Conservation (phyloP, 179 eudicot species). For the Pouteria campechiana region DNA sequence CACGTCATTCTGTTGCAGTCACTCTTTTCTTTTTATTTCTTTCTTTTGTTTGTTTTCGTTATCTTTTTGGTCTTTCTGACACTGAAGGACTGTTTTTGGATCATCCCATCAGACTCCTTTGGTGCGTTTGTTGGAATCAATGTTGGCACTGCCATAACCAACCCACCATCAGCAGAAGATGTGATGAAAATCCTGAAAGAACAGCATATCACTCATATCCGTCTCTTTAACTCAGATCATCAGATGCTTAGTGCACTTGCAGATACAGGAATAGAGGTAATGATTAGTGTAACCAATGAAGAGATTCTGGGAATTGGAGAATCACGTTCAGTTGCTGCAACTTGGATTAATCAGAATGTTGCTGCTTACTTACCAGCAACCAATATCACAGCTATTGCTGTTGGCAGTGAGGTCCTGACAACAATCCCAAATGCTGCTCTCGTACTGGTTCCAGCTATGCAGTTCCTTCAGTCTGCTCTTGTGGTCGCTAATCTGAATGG, state of each 20-base stretch:
- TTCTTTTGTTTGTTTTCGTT: too few relatives aligned
- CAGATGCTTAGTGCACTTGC: slow-evolving; percentile 65
- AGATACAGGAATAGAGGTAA: slow-evolving; percentile 68
- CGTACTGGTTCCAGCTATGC: slow-evolving; percentile 60
- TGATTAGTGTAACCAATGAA: slow-evolving; percentile 65
- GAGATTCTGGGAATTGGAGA: slow-evolving; percentile 62
- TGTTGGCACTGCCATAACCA: slow-evolving; percentile 55
- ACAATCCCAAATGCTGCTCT: slow-evolving; percentile 69
- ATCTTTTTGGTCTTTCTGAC: too few relatives aligned
- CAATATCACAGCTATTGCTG: slow-evolving; percentile 71
- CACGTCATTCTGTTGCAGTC: too few relatives aligned
- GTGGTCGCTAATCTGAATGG: slow-evolving; percentile 58
- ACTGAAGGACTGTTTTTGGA: too few relatives aligned
- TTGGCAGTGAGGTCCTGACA: slow-evolving; percentile 71
- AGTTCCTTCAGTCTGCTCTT: slow-evolving; percentile 57
- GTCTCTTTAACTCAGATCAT: slow-evolving; percentile 63
- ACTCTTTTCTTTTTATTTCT: too few relatives aligned
- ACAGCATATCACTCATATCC: slow-evolving; percentile 56
- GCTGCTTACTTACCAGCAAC: slow-evolving; percentile 68
- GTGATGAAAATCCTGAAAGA: slow-evolving; percentile 47
- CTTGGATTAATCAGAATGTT: slow-evolving; percentile 65
- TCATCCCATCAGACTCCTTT: too few relatives aligned
- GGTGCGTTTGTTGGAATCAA: slow-evolving; percentile 68
- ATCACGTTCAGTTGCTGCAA: slow-evolving; percentile 58
- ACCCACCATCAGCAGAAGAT: slow-evolving; percentile 49